Evolutionary conservation across 2,329 filamentous ascomycete genomes (phyloP).

Genomic region (Ciborinia camelliae): DNA sequence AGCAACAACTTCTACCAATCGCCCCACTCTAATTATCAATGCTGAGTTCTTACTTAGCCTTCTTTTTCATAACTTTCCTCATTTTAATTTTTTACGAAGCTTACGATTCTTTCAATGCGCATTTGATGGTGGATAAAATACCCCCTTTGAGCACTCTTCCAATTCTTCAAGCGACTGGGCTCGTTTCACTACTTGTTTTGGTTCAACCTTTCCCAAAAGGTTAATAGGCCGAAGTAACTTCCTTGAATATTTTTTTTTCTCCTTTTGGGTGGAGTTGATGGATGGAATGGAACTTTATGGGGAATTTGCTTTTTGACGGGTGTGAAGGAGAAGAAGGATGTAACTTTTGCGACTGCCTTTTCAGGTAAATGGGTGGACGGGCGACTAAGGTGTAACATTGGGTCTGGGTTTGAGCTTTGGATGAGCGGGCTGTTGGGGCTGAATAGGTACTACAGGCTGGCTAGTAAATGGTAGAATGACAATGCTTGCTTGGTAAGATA

Average conservation of each 20-base stretch:
- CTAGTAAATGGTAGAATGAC: not conserved
- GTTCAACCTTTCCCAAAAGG: not conserved
- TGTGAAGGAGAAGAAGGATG: not conserved
- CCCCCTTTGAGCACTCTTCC: not conserved
- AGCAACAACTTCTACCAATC: not conserved
- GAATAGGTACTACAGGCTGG: not conserved
- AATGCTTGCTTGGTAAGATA: not conserved
- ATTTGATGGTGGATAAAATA: constrained; percentile 5
- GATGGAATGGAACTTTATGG: not conserved
- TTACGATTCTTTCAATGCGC: not conserved
- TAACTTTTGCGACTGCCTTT: not conserved
- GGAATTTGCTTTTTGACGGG: not conserved
- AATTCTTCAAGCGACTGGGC: not conserved
- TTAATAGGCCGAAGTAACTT: not conserved
- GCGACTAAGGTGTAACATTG: not conserved
- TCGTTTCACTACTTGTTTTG: not conserved
- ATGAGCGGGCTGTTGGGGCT: not conserved
- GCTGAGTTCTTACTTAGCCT: not conserved
- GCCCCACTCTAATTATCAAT: not conserved
- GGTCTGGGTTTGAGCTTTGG: not conserved
- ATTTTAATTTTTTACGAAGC: not conserved
- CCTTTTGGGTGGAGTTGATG: not conserved
- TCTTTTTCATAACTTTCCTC: not conserved
- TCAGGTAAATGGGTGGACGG: not conserved
- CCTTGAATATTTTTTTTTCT: not conserved